Conservation (phyloP, 495 filamentous ascomycete genomes). For the Podospora anserina region DNA sequence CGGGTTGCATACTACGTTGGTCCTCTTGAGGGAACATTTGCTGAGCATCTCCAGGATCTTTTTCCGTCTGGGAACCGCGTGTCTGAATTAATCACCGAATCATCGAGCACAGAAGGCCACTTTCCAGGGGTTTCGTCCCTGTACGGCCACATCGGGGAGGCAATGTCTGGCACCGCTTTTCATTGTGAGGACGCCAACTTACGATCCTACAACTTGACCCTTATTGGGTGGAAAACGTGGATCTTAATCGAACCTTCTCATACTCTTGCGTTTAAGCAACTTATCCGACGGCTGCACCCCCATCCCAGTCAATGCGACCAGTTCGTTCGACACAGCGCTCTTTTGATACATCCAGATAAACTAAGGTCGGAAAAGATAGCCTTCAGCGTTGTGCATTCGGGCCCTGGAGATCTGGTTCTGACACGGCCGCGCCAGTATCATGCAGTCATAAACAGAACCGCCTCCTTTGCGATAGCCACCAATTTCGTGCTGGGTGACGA, state of each 20-base stretch:
- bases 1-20: too few species aligned
- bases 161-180: constrained; percentile 2
- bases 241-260: constrained; percentile 5
- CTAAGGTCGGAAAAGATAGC: constrained; percentile 3
- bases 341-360: background rate
- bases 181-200: constrained; percentile 11
- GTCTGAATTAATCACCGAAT: too few species aligned
- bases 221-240: constrained; percentile 12
- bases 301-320: constrained; percentile 8
- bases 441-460: background rate
- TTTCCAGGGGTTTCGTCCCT: constrained; percentile 8
- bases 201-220: constrained; percentile 12
- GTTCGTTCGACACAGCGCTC: constrained; percentile 7
- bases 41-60: too few species aligned
- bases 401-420: constrained; percentile 8
- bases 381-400: background rate
- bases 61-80: too few species aligned
- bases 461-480: background rate
- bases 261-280: constrained; percentile 2
- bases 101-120: too few species aligned
- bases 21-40: too few species aligned
- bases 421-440: background rate
- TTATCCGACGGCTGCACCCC: constrained; percentile 9
- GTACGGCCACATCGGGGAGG: constrained; percentile 1
- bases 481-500: background rate